Base-by-base conservation (phyloP, 805 yeast species). In the Yarrowia hollandica region DNA sequence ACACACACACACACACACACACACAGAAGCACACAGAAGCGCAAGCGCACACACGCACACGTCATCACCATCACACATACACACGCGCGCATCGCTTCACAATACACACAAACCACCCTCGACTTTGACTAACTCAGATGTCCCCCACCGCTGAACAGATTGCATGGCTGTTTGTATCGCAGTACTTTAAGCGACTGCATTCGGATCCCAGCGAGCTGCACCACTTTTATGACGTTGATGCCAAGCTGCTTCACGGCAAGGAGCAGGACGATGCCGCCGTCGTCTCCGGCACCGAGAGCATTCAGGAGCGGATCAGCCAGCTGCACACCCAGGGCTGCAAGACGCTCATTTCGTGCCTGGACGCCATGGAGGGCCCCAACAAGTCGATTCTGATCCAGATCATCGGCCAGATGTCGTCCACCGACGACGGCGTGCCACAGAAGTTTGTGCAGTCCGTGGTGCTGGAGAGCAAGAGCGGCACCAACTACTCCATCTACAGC, bases 371-470 rank as follows among this genome's bases (percentile, higher is more conserved):
- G 14, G 63, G 71, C 25, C 62, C 65, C 31, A 61, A 68, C 28
- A 67, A 66, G 14, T 74, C 75, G 22, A 64, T 75, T 12, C 64
- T 75, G 30, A 65, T 75, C 34, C 74, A 71, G 60, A 76, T 75
- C 8, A 61, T 73, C 9, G 79, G 79, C 37, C 78, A 75, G 63
- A 68, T 74, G 71, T 62, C 74, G 41, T 64, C 65, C 56, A 64
- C 64, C 48, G 72, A 69, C 25, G 65, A 63, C 8, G 68, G 69
- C 1, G 64, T 70, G 15, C 55, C 55, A 6, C 68, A 67, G 61
- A 73, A 72, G 67, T 75, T 75, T 62, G 71, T 67, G 15, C 77
- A 75, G 65, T 72, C 77, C 9, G 74, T 75, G 58, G 66, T 74
- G 46, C 64, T 75, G 60, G 62, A 60, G 21, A 21, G 60, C 28